Conservation (phyloP, 176 grass and related monocot genomes). For the Areca catechu region DNA sequence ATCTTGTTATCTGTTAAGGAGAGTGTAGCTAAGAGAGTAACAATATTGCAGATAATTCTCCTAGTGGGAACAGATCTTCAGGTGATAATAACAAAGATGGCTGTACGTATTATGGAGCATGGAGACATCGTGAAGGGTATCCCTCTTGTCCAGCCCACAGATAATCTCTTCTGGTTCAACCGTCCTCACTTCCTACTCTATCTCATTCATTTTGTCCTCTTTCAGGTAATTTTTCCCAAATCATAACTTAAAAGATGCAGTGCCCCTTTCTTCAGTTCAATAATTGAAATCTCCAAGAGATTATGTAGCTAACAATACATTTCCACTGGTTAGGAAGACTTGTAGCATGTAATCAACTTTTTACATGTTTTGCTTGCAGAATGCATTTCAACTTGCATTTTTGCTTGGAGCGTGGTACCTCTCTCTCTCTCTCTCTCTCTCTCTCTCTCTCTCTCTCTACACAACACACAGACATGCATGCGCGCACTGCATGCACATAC, state of each 20-base stretch:
- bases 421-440: too few relatives aligned
- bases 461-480: too few relatives aligned
- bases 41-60: not conserved
- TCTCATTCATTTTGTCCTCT: constrained; percentile 7
- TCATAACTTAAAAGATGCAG: too few relatives aligned
- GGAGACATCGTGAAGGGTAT: too few relatives aligned
- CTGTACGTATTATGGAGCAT: too few relatives aligned
- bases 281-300: too few relatives aligned
- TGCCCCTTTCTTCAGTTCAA: too few relatives aligned
- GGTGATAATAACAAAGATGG: too few relatives aligned
- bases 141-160: not conserved
- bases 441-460: too few relatives aligned
- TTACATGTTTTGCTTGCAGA: not conserved
- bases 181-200: not conserved
- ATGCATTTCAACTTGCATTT: constrained; percentile 15
- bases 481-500: too few relatives aligned
- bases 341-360: not conserved
- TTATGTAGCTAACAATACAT: too few relatives aligned
- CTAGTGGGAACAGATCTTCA: constrained; percentile 11
- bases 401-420: constrained; percentile 13
- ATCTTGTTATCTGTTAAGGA: not conserved
- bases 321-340: too few relatives aligned
- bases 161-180: constrained; percentile 15
- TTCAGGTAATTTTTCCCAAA: constrained; percentile 5
- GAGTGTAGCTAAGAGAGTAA: not conserved